phyloP scores from a whole-genome alignment of 75 land plant genomes.

The Cunninghamia lanceolata region DNA sequence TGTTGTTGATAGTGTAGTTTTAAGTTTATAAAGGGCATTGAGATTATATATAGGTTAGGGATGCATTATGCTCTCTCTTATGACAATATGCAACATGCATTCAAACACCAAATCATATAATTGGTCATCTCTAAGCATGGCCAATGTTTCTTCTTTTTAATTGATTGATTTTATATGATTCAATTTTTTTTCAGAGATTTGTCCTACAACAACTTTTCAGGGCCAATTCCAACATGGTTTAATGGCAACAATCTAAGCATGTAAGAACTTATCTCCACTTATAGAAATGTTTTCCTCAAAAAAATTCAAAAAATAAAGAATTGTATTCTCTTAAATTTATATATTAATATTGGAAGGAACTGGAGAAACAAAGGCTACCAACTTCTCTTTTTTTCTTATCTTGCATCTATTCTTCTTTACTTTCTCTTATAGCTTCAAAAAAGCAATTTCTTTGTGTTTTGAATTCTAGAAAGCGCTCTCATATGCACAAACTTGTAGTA shows the following conservation, averaged over 20 bases:
- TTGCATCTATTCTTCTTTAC: neutral
- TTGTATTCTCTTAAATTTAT: neutral
- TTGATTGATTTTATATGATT: neutral
- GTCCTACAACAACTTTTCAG: conserved; percentile 6
- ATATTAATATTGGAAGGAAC: neutral
- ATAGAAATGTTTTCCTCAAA: neutral
- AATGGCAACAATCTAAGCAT: neutral
- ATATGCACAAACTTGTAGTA: no score
- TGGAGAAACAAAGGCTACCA: neutral
- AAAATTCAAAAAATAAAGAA: neutral
- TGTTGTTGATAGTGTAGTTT: no score
- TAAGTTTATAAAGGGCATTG: neutral
- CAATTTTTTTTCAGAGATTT: neutral
- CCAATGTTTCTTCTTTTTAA: neutral
- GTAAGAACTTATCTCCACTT: neutral
- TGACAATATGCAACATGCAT: neutral
- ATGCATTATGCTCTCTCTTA: neutral
- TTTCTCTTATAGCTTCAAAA: neutral
- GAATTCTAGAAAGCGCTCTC: neutral
- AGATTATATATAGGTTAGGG: neutral
- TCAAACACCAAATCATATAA: neutral
- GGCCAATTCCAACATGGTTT: neutral
- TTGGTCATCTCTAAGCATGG: neutral
- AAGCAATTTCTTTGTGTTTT: neutral
- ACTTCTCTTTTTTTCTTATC: no score